phyloP scores from a whole-genome alignment of 1,284 basidiomycete species.

The Cryptococcus sp. region DNA sequence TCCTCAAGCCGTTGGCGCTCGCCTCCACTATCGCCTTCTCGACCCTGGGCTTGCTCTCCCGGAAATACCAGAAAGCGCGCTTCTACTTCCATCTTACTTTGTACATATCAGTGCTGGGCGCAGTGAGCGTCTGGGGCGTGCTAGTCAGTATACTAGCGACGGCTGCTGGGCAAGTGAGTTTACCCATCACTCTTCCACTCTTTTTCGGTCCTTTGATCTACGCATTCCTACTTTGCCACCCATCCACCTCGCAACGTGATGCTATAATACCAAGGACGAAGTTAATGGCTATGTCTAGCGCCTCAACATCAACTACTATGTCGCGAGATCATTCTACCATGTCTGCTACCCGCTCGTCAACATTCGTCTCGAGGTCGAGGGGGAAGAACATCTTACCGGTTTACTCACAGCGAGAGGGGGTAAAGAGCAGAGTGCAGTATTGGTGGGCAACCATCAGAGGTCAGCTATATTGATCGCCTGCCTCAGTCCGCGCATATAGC shows the following conservation, averaged over 20 bases:
- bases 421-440: conserved; percentile 57
- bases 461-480: conserved; percentile 18
- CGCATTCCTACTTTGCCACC: conserved; percentile 6
- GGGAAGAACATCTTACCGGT: conserved; percentile 71
- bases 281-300: conserved; percentile 50
- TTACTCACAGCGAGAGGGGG: conserved; percentile 59
- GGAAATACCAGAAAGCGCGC: conserved; percentile 41
- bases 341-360: conserved; percentile 69
- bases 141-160: conserved; percentile 71
- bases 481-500: too few species aligned
- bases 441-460: conserved; percentile 91
- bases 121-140: conserved; percentile 75
- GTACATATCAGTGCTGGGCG: conserved; percentile 73
- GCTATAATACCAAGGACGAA: not conserved
- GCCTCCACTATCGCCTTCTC: conserved; percentile 47
- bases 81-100: conserved; percentile 69
- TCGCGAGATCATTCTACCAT: conserved; percentile 82
- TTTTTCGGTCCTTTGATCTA: too few species aligned
- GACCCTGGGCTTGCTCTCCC: conserved; percentile 43
- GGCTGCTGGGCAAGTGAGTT: conserved; percentile 61
- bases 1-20: conserved; percentile 48
- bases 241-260: not conserved
- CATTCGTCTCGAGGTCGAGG: conserved; percentile 77
- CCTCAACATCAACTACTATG: conserved; percentile 81
- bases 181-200: not conserved